These are phyloP conservation scores for Persicaria tinctoria DNA, from an alignment of 148 eudicot species.

Conservation along the genomic window DNA sequence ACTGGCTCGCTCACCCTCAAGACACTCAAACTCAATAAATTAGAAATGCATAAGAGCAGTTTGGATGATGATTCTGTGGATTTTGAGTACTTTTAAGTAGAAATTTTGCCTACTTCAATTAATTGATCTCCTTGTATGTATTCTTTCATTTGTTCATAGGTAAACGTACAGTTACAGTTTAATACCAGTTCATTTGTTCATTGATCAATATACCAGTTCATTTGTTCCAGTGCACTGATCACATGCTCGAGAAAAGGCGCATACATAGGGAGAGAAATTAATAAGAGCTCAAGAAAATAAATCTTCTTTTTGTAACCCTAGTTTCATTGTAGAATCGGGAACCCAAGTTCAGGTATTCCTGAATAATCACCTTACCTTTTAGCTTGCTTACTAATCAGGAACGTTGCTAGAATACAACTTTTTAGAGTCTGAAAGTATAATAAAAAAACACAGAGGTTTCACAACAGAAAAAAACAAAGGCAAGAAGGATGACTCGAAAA, in stretches of 20 bases:
- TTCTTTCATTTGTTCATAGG: no score
- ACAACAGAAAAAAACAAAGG: not conserved
- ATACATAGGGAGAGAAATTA: not conserved
- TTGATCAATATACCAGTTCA: no score
- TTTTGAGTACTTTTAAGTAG: conserved; percentile 64
- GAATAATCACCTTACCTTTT: no score
- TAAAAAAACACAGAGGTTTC: not conserved
- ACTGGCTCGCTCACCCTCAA: no score
- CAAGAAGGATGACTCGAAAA: not conserved
- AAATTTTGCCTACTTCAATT: not conserved
- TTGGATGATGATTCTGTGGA: conserved; percentile 46
- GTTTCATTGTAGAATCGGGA: not conserved
- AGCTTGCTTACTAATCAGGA: not conserved
- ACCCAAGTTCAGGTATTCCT: not conserved
- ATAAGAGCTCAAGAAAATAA: not conserved
- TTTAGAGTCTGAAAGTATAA: not conserved
- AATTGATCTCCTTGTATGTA: no score
- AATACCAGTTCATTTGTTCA: no score
- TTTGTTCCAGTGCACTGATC: no score
- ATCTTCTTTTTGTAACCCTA: not conserved
- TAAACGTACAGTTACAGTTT: no score
- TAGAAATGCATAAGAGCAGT: conserved; percentile 14
- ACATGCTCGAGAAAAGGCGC: no score
- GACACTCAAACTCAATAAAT: no score
- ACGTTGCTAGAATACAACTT: not conserved